These are phyloP conservation scores for Thelonectria discophora DNA, from an alignment of 2,329 filamentous ascomycete genomes.

Conservation along the genomic window DNA sequence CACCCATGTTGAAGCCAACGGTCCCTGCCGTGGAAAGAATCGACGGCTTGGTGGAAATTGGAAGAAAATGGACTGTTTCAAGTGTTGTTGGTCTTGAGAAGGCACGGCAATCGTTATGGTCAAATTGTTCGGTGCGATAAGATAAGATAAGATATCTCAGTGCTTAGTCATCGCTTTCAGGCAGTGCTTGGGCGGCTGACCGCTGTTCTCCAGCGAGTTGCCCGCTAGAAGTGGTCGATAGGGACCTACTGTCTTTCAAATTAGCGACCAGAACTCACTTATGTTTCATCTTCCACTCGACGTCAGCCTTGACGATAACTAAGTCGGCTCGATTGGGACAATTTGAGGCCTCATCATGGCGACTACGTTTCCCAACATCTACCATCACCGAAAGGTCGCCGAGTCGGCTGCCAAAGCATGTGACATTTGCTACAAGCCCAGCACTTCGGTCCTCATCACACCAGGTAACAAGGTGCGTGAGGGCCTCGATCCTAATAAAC, in stretches of 20 bases:
- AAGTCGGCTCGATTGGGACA: neutral
- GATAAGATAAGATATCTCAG: slow-evolving; percentile 34
- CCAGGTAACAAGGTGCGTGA: slow-evolving; percentile 81
- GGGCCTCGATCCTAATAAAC: slow-evolving; percentile 6
- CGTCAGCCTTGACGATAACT: slow-evolving; percentile 22
- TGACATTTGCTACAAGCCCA: slow-evolving; percentile 91
- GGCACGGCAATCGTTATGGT: slow-evolving; percentile 37
- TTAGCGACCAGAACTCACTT: neutral
- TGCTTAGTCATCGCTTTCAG: slow-evolving; percentile 34
- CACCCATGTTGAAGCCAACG: slow-evolving; percentile 49
- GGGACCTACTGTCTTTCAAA: neutral
- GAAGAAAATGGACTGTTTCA: slow-evolving; percentile 11
- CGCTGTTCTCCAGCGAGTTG: slow-evolving; percentile 23
- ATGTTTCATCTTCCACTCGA: slow-evolving; percentile 9
- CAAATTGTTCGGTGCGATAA: slow-evolving; percentile 36
- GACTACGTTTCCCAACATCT: slow-evolving; percentile 74
- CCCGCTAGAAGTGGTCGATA: slow-evolving; percentile 17
- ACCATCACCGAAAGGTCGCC: slow-evolving; percentile 86
- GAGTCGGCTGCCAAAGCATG: slow-evolving; percentile 85
- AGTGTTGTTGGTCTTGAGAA: slow-evolving; percentile 6
- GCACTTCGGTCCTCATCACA: slow-evolving; percentile 86
- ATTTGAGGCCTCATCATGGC: slow-evolving; percentile 54
- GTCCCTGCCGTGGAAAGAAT: slow-evolving; percentile 14
- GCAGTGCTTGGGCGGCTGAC: slow-evolving; percentile 10
- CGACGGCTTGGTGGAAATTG: slow-evolving; percentile 32